Evolutionary conservation across 2,329 filamentous ascomycete genomes (phyloP).

Genomic region (Davidsoniella virescens): DNA sequence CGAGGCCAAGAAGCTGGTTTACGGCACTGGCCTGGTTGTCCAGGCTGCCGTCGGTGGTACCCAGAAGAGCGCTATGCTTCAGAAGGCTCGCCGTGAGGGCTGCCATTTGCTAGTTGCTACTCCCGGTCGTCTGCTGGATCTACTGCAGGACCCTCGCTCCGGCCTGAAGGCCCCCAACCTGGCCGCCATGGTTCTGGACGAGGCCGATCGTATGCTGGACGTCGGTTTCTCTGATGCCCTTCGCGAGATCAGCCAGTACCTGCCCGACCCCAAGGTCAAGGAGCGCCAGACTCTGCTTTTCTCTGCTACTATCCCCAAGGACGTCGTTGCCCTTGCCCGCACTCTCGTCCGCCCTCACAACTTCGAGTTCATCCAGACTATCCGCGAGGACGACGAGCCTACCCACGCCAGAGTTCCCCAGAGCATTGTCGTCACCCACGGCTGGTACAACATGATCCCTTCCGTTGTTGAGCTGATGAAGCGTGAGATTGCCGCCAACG

Average conservation of each 20-base stretch:
- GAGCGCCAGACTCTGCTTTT: slow-evolving; percentile 86
- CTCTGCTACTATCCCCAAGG: slow-evolving; percentile 76
- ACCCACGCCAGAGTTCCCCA: slow-evolving; percentile 81
- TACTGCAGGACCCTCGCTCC: slow-evolving; percentile 49
- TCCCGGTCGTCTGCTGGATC: slow-evolving; percentile 71
- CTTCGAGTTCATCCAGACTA: slow-evolving; percentile 85
- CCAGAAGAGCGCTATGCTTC: slow-evolving; percentile 52
- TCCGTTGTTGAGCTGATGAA: slow-evolving; percentile 60
- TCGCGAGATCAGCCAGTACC: slow-evolving; percentile 37
- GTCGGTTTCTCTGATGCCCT: slow-evolving; percentile 65
- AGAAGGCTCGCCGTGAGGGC: slow-evolving; percentile 51
- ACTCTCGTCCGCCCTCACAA: slow-evolving; percentile 58
- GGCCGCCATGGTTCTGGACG: slow-evolving; percentile 85
- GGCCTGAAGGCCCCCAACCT: slow-evolving; percentile 61
- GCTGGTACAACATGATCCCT: slow-evolving; percentile 63
- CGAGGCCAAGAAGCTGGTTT: slow-evolving; percentile 56
- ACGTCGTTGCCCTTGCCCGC: slow-evolving; percentile 67
- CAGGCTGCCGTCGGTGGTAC: slow-evolving; percentile 85
- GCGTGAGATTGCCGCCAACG: slow-evolving; percentile 34
- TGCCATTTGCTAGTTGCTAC: slow-evolving; percentile 86
- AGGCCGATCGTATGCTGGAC: slow-evolving; percentile 96
- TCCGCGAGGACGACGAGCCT: slow-evolving; percentile 61
- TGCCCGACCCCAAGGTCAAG: slow-evolving; percentile 47
- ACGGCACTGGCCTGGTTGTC: slow-evolving; percentile 47
- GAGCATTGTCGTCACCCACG: slow-evolving; percentile 47